phyloP scores from a whole-genome alignment of 345 rosid species.

The Lepidium didymum region DNA sequence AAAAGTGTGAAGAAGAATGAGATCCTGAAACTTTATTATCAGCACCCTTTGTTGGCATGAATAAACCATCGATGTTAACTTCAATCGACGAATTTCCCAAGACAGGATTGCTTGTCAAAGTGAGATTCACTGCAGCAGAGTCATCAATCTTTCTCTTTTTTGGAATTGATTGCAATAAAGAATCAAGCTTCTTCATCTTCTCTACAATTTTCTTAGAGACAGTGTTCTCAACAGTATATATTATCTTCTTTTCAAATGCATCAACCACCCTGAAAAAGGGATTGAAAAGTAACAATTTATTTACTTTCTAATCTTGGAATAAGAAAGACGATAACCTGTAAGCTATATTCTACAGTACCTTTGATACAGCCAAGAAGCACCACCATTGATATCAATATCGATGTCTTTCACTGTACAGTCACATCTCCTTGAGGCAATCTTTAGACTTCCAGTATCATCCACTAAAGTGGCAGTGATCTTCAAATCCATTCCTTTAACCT shows the following conservation, averaged over 20 bases:
- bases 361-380: slow-evolving; percentile 88
- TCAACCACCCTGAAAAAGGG: slow-evolving; percentile 40
- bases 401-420: slow-evolving; percentile 50
- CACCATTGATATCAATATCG: slow-evolving; percentile 56
- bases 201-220: slow-evolving; percentile 44
- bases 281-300: background rate
- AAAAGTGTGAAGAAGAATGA: slow-evolving; percentile 17
- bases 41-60: slow-evolving; percentile 30
- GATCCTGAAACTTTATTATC: slow-evolving; percentile 11
- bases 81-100: slow-evolving; percentile 42
- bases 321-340: background rate
- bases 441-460: slow-evolving; percentile 41
- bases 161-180: slow-evolving; percentile 59
- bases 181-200: slow-evolving; percentile 52
- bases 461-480: slow-evolving; percentile 29
- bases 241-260: slow-evolving; percentile 53
- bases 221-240: slow-evolving; percentile 44
- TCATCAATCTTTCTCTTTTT: slow-evolving; percentile 38
- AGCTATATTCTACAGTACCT: slow-evolving; percentile 31
- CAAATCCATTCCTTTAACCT: slow-evolving; percentile 66
- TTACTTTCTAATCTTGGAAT: background rate
- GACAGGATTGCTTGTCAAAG: slow-evolving; percentile 46
- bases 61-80: slow-evolving; percentile 49
- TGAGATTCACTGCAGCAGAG: slow-evolving; percentile 52
- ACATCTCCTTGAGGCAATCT: slow-evolving; percentile 36